Percentiles rank a stretch among this genome's conserved stretches.
Conservation (phyloP, 2,329 filamentous ascomycete species). For the Cytospora schulzeri region DNA sequence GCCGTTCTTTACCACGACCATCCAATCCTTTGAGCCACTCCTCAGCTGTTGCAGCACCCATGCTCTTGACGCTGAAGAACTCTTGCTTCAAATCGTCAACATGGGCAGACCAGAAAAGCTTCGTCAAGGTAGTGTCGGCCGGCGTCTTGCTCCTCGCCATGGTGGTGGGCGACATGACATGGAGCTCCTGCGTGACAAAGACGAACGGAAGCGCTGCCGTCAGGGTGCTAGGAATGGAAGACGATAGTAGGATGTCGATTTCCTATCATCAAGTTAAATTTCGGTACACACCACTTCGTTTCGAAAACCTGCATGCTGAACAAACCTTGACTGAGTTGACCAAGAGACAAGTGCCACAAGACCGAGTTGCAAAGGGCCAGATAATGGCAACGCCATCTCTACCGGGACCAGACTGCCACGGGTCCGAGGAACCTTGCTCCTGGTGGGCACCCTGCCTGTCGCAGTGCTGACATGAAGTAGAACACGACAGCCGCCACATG, state of each 20-base stretch:
- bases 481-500: conserved; percentile 74
- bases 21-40: conserved; percentile 81
- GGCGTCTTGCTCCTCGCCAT: conserved; percentile 55
- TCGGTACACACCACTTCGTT: not conserved
- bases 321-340: conserved; percentile 65
- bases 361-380: conserved; percentile 70
- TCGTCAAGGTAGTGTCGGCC: conserved; percentile 56
- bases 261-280: conserved; percentile 55
- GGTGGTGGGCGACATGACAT: conserved; percentile 59
- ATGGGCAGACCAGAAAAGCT: conserved; percentile 66
- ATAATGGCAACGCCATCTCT: conserved; percentile 61
- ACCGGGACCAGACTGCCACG: conserved; percentile 65
- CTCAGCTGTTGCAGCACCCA: conserved; percentile 69
- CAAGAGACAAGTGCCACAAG: conserved; percentile 68
- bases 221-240: conserved; percentile 60
- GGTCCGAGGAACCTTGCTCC: conserved; percentile 38
- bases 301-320: conserved; percentile 1
- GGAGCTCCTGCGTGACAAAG: conserved; percentile 62
- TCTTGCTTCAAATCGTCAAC: conserved; percentile 64
- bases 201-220: conserved; percentile 70
- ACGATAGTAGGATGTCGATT: conserved; percentile 66
- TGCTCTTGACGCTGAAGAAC: conserved; percentile 63
- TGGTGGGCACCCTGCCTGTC: conserved; percentile 41
- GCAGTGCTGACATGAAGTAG: conserved; percentile 69
- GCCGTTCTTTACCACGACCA: conserved; percentile 59